These are phyloP conservation scores for Colletotrichum tamarilloi DNA, from an alignment of 2,329 filamentous ascomycete species.

Conservation along the genomic window DNA sequence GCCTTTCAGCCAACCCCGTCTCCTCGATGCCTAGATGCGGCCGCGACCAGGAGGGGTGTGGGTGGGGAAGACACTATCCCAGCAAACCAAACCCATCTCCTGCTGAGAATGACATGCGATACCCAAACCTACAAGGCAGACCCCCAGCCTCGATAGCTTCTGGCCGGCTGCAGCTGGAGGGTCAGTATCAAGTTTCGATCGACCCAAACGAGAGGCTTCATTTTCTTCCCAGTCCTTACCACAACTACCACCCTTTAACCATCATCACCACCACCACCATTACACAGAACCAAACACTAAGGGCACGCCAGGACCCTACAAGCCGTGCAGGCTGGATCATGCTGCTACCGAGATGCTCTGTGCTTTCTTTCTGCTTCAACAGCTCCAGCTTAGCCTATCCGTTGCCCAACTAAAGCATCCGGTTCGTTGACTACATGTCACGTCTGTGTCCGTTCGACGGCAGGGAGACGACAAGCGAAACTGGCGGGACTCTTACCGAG, in stretches of 20 bases:
- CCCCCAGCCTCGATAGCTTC: background rate
- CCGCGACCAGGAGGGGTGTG: background rate
- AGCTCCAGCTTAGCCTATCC: background rate
- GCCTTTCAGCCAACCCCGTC: conserved; percentile 7
- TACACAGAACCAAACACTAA: background rate
- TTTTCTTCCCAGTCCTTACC: background rate
- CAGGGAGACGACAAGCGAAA: conserved; percentile 3
- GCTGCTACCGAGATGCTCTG: background rate
- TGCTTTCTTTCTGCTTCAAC: background rate
- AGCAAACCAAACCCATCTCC: background rate
- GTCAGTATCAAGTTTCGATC: conserved; percentile 2
- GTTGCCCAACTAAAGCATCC: background rate
- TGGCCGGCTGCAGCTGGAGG: background rate
- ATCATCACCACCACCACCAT: background rate
- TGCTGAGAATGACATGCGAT: background rate
- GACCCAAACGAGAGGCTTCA: background rate
- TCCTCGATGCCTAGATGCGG: background rate
- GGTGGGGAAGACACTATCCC: background rate
- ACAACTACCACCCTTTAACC: background rate
- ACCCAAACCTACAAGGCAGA: background rate
- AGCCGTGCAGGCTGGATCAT: background rate
- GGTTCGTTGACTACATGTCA: background rate
- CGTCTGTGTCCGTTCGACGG: background rate
- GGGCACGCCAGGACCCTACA: background rate
- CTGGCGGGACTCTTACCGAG: conserved; percentile 4